Conservation (phyloP, 1,284 basidiomycete species). For the Fistulinella staudtii region DNA sequence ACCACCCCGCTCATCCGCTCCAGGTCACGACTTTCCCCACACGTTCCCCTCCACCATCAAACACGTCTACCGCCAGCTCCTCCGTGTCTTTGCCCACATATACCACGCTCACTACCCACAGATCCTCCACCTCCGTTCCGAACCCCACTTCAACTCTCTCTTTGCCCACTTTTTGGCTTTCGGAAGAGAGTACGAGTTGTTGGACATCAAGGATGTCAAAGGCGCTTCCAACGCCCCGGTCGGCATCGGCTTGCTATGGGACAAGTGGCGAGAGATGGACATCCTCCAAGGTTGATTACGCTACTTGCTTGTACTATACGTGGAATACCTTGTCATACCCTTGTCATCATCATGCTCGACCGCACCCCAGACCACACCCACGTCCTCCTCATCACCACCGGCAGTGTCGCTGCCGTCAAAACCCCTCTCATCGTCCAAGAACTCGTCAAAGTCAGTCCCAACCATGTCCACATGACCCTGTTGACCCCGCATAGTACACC, state of each 20-base stretch:
- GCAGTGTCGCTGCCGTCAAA: conserved; percentile 94
- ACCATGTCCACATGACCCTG: background rate
- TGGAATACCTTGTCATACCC: conserved; percentile 6
- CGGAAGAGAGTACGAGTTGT: conserved; percentile 86
- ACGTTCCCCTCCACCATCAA: conserved; percentile 91
- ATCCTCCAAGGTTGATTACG: conserved; percentile 49
- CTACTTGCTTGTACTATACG: conserved; percentile 19
- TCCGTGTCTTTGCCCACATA: conserved; percentile 96
- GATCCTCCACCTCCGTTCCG: conserved; percentile 90
- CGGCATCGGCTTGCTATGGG: conserved; percentile 83
- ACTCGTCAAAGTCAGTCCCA: conserved; percentile 59
- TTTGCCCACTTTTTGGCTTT: conserved; percentile 98
- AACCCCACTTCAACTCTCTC: conserved; percentile 97
- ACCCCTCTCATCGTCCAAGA: conserved; percentile 83
- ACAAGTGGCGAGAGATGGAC: conserved; percentile 85
- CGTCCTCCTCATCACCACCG: conserved; percentile 83
- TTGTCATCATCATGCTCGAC: conserved; percentile 42
- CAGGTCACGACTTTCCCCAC: conserved; percentile 88
- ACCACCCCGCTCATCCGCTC: background rate
- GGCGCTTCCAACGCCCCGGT: conserved; percentile 60
- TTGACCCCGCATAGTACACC: conserved; percentile 47
- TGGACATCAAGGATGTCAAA: conserved; percentile 88
- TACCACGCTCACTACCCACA: conserved; percentile 94
- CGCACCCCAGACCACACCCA: conserved; percentile 50
- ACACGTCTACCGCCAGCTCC: conserved; percentile 94